Evolutionary conservation across 192 early-diverging fungal species (phyloP).

Genomic region (Coemansia brasiliensis): DNA sequence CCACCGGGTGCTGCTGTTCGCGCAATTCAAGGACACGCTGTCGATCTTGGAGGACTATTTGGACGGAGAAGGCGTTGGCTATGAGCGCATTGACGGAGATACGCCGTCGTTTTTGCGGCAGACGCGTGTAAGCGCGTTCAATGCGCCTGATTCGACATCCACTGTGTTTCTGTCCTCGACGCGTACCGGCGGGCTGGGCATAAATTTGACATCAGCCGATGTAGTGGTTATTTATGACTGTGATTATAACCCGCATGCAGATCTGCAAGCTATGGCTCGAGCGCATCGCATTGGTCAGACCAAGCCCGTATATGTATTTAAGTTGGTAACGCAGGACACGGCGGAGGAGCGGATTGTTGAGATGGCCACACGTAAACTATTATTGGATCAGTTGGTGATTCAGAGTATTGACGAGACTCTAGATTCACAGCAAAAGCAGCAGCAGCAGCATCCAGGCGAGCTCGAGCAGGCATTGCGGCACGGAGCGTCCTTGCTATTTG

Average conservation of each 20-base stretch:
- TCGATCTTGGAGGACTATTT: slow-evolving; percentile 91
- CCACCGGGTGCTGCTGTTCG: slow-evolving; percentile 93
- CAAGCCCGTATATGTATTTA: slow-evolving; percentile 91
- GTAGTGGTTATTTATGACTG: slow-evolving; percentile 94
- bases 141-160: slow-evolving; percentile 79
- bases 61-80: slow-evolving; percentile 66
- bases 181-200: slow-evolving; percentile 90
- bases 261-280: slow-evolving; percentile 93
- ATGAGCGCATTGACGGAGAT: slow-evolving; percentile 88
- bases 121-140: slow-evolving; percentile 87
- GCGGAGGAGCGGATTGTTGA: slow-evolving; percentile 97
- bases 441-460: slow-evolving; percentile 4
- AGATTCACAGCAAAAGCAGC: slow-evolving; percentile 2
- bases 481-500: slow-evolving; percentile 78
- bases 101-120: slow-evolving; percentile 76
- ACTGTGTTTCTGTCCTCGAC: slow-evolving; percentile 93
- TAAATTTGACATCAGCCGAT: slow-evolving; percentile 93
- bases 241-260: slow-evolving; percentile 92
- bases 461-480: slow-evolving; percentile 76
- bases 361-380: slow-evolving; percentile 94
- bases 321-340: slow-evolving; percentile 90
- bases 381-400: slow-evolving; percentile 94
- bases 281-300: slow-evolving; percentile 97
- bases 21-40: slow-evolving; percentile 92
- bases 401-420: slow-evolving; percentile 68